These are phyloP conservation scores for Vigna reflexopilosa DNA, from an alignment of 306 rosid species.

Conservation along the genomic window DNA sequence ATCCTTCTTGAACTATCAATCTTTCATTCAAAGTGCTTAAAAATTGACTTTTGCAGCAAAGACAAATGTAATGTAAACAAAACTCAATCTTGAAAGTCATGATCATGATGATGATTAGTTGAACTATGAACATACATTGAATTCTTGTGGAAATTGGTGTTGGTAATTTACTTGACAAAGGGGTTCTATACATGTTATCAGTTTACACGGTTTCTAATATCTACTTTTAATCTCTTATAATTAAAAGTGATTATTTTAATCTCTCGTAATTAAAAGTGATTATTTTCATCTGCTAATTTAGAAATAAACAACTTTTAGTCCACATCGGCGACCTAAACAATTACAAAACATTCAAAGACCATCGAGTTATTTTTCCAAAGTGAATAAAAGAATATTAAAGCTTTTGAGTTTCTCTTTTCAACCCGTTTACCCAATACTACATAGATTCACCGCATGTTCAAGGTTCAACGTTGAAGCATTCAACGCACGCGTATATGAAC, in stretches of 20 bases:
- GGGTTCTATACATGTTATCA: no score
- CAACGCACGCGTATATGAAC: not conserved
- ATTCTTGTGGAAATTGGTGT: not conserved
- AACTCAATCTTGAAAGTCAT: not conserved
- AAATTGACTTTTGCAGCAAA: not conserved
- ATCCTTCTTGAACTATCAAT: not conserved
- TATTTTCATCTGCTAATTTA: no score
- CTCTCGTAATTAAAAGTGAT: no score
- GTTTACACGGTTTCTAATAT: not conserved
- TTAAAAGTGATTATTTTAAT: no score
- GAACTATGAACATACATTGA: not conserved
- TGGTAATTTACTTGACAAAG: no score
- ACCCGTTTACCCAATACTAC: not conserved
- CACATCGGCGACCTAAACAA: no score
- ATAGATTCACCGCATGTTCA: not conserved
- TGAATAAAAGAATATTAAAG: no score
- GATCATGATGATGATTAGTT: not conserved
- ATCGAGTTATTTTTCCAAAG: no score
- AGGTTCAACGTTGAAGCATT: constrained; percentile 5
- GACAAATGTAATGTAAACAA: not conserved
- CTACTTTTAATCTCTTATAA: not conserved
- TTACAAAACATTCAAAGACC: no score
- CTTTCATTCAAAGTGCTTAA: no score
- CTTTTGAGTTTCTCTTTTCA: not conserved
- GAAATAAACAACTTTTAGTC: no score